Percentiles rank a stretch among this genome's conserved stretches.
phyloP scores from a whole-genome alignment of 1,284 basidiomycete genomes.

The Ganoderma multipileum region DNA sequence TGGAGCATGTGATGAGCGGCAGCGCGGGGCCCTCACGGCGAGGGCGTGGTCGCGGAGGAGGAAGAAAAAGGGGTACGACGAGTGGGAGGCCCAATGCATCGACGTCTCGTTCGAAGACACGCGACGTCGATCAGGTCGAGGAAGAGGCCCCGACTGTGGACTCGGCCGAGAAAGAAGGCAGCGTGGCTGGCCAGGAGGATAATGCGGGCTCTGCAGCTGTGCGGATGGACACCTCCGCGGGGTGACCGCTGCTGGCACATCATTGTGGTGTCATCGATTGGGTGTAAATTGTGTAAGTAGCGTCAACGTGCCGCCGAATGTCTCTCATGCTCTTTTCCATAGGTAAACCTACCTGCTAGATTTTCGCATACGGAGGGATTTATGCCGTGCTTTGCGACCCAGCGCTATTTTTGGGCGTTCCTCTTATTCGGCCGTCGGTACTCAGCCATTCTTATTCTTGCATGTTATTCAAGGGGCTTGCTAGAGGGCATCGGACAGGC shows the following conservation, averaged over 20 bases:
- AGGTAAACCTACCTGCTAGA: conserved; percentile 13
- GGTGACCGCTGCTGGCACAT: conserved; percentile 1
- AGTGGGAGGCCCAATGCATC: conserved; percentile 2
- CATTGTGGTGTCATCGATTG: neutral
- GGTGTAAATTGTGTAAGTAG: conserved; percentile 6
- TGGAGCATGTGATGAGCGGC: conserved; percentile 29
- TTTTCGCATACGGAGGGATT: neutral
- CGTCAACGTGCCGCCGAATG: neutral
- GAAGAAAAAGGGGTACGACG: conserved; percentile 25
- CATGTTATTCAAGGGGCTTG: neutral
- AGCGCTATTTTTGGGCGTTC: too few species aligned
- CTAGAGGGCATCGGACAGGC: neutral
- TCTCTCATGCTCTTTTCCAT: conserved; percentile 13
- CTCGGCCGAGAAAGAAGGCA: neutral
- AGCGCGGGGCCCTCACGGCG: conserved; percentile 23
- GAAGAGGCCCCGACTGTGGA: neutral
- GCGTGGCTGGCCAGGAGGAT: neutral
- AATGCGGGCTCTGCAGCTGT: conserved; percentile 14
- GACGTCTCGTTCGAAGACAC: conserved; percentile 4
- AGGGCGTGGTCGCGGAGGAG: conserved; percentile 20
- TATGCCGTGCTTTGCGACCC: neutral
- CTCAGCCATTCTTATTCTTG: neutral
- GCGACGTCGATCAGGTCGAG: conserved; percentile 8
- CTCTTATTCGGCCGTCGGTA: too few species aligned
- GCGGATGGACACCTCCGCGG: conserved; percentile 23